Evolutionary conservation across 2,329 filamentous ascomycete species (phyloP).

Genomic region (Calonectria ilicicola): DNA sequence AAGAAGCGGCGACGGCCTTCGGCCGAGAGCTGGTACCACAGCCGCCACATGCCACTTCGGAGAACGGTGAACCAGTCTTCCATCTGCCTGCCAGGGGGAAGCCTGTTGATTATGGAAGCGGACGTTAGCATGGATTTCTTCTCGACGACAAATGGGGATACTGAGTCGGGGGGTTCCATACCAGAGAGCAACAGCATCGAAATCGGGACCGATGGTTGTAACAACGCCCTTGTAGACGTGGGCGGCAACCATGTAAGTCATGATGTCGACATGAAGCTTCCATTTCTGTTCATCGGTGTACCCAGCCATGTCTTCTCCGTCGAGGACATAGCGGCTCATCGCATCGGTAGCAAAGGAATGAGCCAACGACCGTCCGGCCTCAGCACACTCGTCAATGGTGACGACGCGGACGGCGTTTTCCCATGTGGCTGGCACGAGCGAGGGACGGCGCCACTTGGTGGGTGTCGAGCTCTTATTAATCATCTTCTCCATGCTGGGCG

Average conservation of each 20-base stretch:
- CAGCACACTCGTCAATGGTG: slow-evolving; percentile 74
- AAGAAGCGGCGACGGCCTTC: slow-evolving; percentile 83
- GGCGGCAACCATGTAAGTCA: slow-evolving; percentile 82
- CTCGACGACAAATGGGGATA: neutral
- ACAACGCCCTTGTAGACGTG: slow-evolving; percentile 81
- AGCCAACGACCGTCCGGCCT: slow-evolving; percentile 78
- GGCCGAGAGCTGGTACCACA: slow-evolving; percentile 78
- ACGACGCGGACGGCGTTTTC: slow-evolving; percentile 72
- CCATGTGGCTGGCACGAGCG: slow-evolving; percentile 65
- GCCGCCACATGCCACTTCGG: slow-evolving; percentile 81
- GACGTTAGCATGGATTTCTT: slow-evolving; percentile 6
- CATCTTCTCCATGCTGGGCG: slow-evolving; percentile 58
- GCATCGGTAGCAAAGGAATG: slow-evolving; percentile 83
- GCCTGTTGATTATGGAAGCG: slow-evolving; percentile 59
- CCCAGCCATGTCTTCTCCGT: slow-evolving; percentile 74
- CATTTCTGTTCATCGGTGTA: slow-evolving; percentile 77
- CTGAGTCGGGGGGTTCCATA: slow-evolving; percentile 54
- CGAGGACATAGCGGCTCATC: slow-evolving; percentile 79
- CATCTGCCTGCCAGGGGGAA: slow-evolving; percentile 79
- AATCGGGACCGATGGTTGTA: slow-evolving; percentile 79
- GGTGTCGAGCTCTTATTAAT: slow-evolving; percentile 44
- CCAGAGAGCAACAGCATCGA: slow-evolving; percentile 84
- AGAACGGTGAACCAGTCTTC: slow-evolving; percentile 80
- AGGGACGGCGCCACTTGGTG: slow-evolving; percentile 50
- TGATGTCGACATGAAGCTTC: slow-evolving; percentile 80